Evolutionary conservation across 306 rosid genomes (phyloP).

Genomic region (Vicia faba): DNA sequence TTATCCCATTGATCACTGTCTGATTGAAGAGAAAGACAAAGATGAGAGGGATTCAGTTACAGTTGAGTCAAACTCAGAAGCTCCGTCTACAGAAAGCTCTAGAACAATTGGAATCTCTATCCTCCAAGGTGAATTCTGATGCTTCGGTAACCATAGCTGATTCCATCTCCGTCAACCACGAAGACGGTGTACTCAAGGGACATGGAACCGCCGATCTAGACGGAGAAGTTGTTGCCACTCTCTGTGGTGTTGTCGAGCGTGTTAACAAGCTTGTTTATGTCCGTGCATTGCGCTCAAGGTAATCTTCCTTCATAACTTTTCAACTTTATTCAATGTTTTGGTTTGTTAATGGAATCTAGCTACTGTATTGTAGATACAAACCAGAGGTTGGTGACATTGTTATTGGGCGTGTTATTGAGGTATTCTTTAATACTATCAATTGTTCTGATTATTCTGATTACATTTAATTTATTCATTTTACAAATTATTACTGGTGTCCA

Average conservation of each 20-base stretch:
- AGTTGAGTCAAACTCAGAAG: slow-evolving; percentile 88
- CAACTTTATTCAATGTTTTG: neutral
- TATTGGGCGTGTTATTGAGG: slow-evolving; percentile 88
- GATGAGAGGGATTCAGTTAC: slow-evolving; percentile 53
- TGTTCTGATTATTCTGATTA: no score
- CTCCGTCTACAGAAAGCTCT: slow-evolving; percentile 74
- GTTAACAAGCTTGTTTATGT: slow-evolving; percentile 92
- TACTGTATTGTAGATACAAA: slow-evolving; percentile 59
- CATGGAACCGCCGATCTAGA: slow-evolving; percentile 80
- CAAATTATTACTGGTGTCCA: no score
- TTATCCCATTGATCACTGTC: neutral
- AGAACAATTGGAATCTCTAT: slow-evolving; percentile 59
- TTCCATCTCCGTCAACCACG: slow-evolving; percentile 73
- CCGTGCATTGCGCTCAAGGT: slow-evolving; percentile 76
- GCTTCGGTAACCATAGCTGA: slow-evolving; percentile 85
- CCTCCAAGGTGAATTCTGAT: slow-evolving; percentile 67
- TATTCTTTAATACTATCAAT: neutral
- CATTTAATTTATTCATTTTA: no score
- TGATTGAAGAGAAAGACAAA: neutral
- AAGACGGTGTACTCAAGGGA: slow-evolving; percentile 80
- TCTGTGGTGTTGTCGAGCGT: slow-evolving; percentile 86
- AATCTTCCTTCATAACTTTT: neutral
- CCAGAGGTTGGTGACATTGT: slow-evolving; percentile 94
- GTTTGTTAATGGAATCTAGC: slow-evolving; percentile 10
- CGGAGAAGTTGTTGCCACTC: slow-evolving; percentile 76